Evolutionary conservation across 805 yeast species (phyloP).

Genomic region (Debaryomyces prosopidis): DNA sequence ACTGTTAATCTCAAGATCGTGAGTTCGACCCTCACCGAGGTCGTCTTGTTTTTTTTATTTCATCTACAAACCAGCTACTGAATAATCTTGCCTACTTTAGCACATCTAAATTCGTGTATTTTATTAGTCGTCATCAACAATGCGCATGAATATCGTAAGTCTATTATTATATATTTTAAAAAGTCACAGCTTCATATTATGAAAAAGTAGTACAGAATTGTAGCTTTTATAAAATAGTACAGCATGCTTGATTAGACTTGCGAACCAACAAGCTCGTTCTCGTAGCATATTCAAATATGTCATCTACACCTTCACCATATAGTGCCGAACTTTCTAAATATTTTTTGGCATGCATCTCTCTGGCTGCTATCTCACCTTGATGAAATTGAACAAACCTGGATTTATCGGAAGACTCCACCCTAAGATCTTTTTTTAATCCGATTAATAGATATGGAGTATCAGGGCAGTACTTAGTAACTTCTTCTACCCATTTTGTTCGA

Average conservation of each 20-base stretch:
- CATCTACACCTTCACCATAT: conserved; percentile 94
- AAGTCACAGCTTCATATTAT: too few relatives aligned
- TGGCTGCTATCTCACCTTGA: conserved; percentile 71
- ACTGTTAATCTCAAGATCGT: conserved; percentile 14
- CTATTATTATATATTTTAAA: too few relatives aligned
- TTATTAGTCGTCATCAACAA: too few relatives aligned
- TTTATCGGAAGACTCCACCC: conserved; percentile 44
- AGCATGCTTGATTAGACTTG: conserved; percentile 30
- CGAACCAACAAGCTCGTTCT: conserved; percentile 66
- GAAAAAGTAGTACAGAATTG: too few relatives aligned
- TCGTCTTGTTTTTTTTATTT: conserved; percentile 7
- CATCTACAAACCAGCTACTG: too few relatives aligned
- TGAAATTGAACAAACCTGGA: conserved; percentile 51
- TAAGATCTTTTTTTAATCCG: conserved; percentile 81
- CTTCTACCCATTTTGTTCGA: conserved; percentile 82
- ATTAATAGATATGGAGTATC: conserved; percentile 74
- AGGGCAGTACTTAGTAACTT: conserved; percentile 79
- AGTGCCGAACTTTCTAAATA: conserved; percentile 89
- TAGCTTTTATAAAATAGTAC: conserved; percentile 25
- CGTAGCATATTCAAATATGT: conserved; percentile 88
- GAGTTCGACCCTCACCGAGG: conserved; percentile 18
- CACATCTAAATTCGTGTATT: too few relatives aligned
- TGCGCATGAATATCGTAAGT: too few relatives aligned
- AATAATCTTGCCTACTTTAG: too few relatives aligned
- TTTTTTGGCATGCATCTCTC: conserved; percentile 75